Evolutionary conservation across 2,329 filamentous ascomycete genomes (phyloP).

Genomic region (Diaporthe batatas): DNA sequence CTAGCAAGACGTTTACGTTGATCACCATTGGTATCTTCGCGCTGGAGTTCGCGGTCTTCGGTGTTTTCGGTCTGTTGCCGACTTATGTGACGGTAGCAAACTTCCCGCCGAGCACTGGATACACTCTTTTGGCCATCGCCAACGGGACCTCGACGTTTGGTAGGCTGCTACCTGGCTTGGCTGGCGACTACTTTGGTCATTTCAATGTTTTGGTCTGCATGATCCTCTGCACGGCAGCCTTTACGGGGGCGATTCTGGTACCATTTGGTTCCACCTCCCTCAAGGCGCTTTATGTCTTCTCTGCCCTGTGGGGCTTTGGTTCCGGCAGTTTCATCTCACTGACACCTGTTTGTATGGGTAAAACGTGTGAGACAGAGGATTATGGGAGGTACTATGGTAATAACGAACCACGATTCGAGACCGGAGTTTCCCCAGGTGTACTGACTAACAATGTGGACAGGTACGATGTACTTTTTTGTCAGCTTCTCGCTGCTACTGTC

Average conservation of each 20-base stretch:
- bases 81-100: slow-evolving; percentile 56
- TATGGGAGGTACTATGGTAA: slow-evolving; percentile 15
- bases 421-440: too few relatives aligned
- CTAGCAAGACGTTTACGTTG: slow-evolving; percentile 56
- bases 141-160: slow-evolving; percentile 59
- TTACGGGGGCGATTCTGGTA: slow-evolving; percentile 59
- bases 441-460: slow-evolving; percentile 48
- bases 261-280: slow-evolving; percentile 58
- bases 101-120: slow-evolving; percentile 55
- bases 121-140: slow-evolving; percentile 59
- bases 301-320: slow-evolving; percentile 62
- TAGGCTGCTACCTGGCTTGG: slow-evolving; percentile 57
- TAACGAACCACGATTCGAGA: not conserved
- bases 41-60: slow-evolving; percentile 64
- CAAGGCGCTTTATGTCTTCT: slow-evolving; percentile 57
- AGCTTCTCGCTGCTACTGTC: slow-evolving; percentile 60
- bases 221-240: slow-evolving; percentile 53
- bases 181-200: slow-evolving; percentile 58
- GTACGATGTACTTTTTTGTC: slow-evolving; percentile 61
- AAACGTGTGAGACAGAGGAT: slow-evolving; percentile 13
- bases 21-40: slow-evolving; percentile 58
- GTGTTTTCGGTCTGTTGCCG: slow-evolving; percentile 60
- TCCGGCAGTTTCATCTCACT: slow-evolving; percentile 62
- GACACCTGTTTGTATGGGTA: slow-evolving; percentile 57
- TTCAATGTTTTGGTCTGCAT: slow-evolving; percentile 59